Percentiles rank a stretch among this genome's conserved stretches.
Conservation (phyloP, 352 stramenopile genomes). For the Pythium angustatum region DNA sequence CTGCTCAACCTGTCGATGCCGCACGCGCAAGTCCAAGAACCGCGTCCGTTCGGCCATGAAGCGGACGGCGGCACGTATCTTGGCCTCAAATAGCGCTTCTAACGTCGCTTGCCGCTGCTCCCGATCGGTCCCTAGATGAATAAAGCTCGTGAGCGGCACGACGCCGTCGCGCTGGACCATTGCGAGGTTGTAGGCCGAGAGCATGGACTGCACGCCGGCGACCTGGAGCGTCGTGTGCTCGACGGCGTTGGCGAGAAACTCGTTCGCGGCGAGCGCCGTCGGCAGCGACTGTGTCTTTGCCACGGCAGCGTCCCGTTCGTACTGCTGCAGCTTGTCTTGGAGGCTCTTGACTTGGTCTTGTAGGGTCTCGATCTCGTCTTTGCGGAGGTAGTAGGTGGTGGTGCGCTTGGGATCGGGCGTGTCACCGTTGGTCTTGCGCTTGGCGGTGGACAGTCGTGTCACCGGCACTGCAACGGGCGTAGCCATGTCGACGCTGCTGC, state of each 20-base stretch:
- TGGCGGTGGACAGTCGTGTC: too few species aligned
- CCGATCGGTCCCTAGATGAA: slow-evolving; percentile 10
- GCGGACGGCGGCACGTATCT: slow-evolving; percentile 6
- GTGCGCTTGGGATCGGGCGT: too few species aligned
- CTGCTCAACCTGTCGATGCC: slow-evolving; percentile 17
- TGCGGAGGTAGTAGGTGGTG: slow-evolving; percentile 13
- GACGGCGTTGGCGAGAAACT: slow-evolving; percentile 1
- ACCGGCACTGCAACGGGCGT: too few species aligned
- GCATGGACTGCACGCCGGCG: slow-evolving; percentile 23
- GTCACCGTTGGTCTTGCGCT: too few species aligned
- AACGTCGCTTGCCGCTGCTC: slow-evolving; percentile 2
- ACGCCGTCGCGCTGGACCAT: background rate
- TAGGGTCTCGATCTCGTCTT: slow-evolving; percentile 16
- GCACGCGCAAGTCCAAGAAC: slow-evolving; percentile 16
- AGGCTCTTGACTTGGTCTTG: slow-evolving; percentile 11
- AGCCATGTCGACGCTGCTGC: too few species aligned
- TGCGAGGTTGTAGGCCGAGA: slow-evolving; percentile 18
- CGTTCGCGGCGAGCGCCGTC: background rate
- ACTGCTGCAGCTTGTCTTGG: background rate
- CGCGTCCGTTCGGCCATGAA: slow-evolving; percentile 21
- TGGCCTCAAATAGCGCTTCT: background rate
- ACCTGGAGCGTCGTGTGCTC: slow-evolving; percentile 13
- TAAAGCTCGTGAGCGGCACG: slow-evolving; percentile 13
- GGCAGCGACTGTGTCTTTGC: background rate
- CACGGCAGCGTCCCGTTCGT: background rate